Evolutionary conservation across 176 grass and related monocot species (phyloP), one percentile per base, ranked within the genome.

Genomic region (bread wheat (Triticum aestivum)): DNA sequence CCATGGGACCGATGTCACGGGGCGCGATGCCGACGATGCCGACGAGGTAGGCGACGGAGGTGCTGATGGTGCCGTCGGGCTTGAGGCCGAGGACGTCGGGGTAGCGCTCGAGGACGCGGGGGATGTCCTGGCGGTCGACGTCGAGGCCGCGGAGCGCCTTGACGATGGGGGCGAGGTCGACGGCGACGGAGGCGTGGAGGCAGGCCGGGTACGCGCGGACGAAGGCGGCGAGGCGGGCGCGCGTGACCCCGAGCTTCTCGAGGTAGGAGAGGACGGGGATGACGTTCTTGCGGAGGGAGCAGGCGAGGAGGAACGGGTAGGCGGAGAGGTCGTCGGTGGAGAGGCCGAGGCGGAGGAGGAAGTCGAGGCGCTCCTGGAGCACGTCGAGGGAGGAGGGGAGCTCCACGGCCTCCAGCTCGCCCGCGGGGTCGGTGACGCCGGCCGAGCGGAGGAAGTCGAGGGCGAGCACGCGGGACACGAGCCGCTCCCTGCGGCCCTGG

Each of bases 261-360:
- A 98, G 88, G 91, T 98, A 98, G 75, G 91, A 86, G 79, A 98
- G 96, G 51, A 98, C 93, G 52, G 96, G 96, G 38, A 98, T 94
- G 61, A 90, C 35, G 82, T 98, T 98, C 86, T 96, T 98, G 41
- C 93, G 91, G 27, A 98, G 84, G 63, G 93, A 96, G 79, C 96
- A 96, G 27, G 92, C 96, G 58, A 98, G 96, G 11, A 92, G 76
- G 21, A 98, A 89, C 14, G 96, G 96, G 81, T 94, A 98, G 18
- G 61, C 64, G 84, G 94, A 95, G 88, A 98, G 90, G 54, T 98
- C 93, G 63, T 98, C 96, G 77, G 94, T 87, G 73, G 96, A 92
- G 33, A 98, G 91, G 34, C 96, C 93, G 27, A 98, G 88, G 88
- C 96, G 93, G 78, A 88, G 90, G 64, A 98, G 92, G 88, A 98